Evolutionary conservation across 148 eudicot genomes (phyloP), one percentile per base, ranked within the genome.

Genomic region (Vaccinium macrocarpon): DNA sequence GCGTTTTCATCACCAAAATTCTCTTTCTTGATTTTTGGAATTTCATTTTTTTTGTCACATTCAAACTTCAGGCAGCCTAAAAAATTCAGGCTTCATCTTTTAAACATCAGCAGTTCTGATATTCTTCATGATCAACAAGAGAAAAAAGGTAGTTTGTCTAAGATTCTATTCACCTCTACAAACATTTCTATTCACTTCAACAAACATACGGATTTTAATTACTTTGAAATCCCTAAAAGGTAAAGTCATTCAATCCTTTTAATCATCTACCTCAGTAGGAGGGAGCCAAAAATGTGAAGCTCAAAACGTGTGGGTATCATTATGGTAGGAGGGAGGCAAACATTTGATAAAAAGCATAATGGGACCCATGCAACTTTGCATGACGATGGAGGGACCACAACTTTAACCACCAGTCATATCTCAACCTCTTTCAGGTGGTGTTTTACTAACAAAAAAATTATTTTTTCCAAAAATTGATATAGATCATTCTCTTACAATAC

Each of bases 361-460:
- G 64, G 80, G 70, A 11, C 27, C 27, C 48, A 48, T 75, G 53
- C 14, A 10, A 46, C 78, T 46, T 75, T 75, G 16, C 53, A 46
- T 42, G 78, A 75, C 53, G 16, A 19, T 74, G 78, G 12, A 46
- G 78, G 78, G 51, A 38, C 78, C 78, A 78, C 81, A 19, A 29
- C 11, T 19, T 52, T 23, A 25, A 53, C 21, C 46, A 53, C 38
- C 49, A 42, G 46, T 5, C 46, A 0, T 42, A 42, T 42, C 46
- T 42, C 46, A 42, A 42, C 46, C 49, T 35, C 18, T 15, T n/a
- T n/a, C n/a, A n/a, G n/a, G n/a, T n/a, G n/a, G n/a, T n/a, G n/a
- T n/a, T n/a, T n/a, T n/a, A n/a, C n/a, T n/a, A n/a, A n/a, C n/a
- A n/a, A n/a, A n/a, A n/a, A n/a, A n/a, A n/a, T n/a, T n/a, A n/a